These are phyloP conservation scores for Cordyceps militaris DNA, from an alignment of 2,329 filamentous ascomycete species.

Conservation along the genomic window DNA sequence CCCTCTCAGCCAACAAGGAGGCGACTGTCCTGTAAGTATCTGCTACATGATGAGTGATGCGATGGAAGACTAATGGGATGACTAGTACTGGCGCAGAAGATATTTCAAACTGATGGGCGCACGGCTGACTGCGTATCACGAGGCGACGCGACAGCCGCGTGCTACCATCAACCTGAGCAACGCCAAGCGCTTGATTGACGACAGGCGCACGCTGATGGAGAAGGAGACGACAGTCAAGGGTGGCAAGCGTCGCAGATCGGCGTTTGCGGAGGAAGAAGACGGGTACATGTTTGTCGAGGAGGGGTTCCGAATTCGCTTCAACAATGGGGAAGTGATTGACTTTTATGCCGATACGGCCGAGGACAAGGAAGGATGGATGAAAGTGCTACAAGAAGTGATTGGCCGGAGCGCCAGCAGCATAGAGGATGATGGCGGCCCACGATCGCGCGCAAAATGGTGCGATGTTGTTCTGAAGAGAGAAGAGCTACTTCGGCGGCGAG, in stretches of 20 bases:
- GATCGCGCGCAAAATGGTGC: conserved; percentile 55
- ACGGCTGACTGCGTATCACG: conserved; percentile 92
- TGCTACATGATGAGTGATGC: not conserved
- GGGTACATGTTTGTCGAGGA: conserved; percentile 99
- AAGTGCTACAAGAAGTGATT: conserved; percentile 67
- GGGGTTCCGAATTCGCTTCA: conserved; percentile 96
- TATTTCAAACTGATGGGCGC: conserved; percentile 92
- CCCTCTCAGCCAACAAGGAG: conserved; percentile 89
- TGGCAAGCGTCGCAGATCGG: conserved; percentile 80
- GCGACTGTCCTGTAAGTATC: conserved; percentile 83
- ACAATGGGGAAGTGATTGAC: conserved; percentile 96
- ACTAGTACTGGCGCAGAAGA: conserved; percentile 89
- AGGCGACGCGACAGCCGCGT: conserved; percentile 88
- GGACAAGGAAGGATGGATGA: conserved; percentile 94
- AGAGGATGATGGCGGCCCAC: conserved; percentile 36
- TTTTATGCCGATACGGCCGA: conserved; percentile 88
- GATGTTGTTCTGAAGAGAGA: conserved; percentile 60
- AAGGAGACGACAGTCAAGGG: conserved; percentile 72
- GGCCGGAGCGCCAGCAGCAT: conserved; percentile 45
- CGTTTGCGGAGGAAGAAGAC: conserved; percentile 96
- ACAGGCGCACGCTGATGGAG: conserved; percentile 74
- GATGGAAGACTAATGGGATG: conserved; percentile 30
- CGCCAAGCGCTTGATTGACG: conserved; percentile 87
- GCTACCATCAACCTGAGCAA: conserved; percentile 96
- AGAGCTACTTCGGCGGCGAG: conserved; percentile 48